These are phyloP conservation scores for Sugiyamaella lignohabitans DNA, from an alignment of 805 yeast species.

Conservation along the genomic window DNA sequence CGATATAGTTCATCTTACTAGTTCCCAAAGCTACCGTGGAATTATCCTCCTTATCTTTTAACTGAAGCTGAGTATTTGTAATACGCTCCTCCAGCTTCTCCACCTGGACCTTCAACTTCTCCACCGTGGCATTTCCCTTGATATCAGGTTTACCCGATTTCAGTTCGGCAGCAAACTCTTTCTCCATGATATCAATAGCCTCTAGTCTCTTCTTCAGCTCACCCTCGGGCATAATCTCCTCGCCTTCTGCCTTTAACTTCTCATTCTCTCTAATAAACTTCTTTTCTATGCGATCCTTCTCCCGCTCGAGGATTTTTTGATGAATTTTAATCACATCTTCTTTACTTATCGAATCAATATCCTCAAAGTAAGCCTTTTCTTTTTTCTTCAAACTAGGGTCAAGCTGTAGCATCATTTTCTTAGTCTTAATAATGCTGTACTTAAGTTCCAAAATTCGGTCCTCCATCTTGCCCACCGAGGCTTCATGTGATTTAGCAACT, in stretches of 20 bases:
- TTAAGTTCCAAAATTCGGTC: constrained; percentile 72
- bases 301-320: constrained; percentile 53
- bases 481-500: constrained; percentile 77
- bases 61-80: constrained; percentile 58
- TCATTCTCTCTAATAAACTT: constrained; percentile 75
- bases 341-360: constrained; percentile 56
- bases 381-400: constrained; percentile 50
- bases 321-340: constrained; percentile 60
- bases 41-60: constrained; percentile 90
- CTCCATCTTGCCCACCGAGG: constrained; percentile 68
- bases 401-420: constrained; percentile 60
- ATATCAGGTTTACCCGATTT: constrained; percentile 49
- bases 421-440: constrained; percentile 75
- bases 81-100: constrained; percentile 69
- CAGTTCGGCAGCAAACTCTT: constrained; percentile 47
- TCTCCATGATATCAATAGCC: constrained; percentile 43
- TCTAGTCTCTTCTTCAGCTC: constrained; percentile 55
- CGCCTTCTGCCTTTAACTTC: constrained; percentile 52
- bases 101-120: constrained; percentile 64
- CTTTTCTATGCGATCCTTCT: constrained; percentile 54
- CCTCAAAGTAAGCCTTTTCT: constrained; percentile 55
- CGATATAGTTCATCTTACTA: constrained; percentile 90
- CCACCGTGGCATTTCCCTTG: constrained; percentile 46
- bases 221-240: constrained; percentile 46
- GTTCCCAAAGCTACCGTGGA: constrained; percentile 91